Evolutionary conservation across 352 stramenopile species (phyloP).

Genomic region (Phytophthora multivora): DNA sequence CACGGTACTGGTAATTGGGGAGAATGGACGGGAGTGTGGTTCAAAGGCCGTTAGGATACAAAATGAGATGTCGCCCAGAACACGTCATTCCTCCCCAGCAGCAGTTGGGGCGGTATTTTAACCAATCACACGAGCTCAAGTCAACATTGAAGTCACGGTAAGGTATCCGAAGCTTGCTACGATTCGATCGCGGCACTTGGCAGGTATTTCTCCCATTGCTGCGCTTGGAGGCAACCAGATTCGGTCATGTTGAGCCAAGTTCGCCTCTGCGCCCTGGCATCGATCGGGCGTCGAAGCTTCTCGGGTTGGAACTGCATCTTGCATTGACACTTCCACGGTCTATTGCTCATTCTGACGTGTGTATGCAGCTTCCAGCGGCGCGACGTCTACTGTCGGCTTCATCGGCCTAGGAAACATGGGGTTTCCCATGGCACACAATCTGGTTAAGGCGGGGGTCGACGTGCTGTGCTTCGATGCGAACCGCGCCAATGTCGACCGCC

Average conservation of each 20-base stretch:
- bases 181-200: not conserved
- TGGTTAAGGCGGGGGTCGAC: conserved; percentile 68
- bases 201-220: not conserved
- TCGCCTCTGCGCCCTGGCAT: not conserved
- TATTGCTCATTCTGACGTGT: not conserved
- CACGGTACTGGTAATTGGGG: conserved; percentile 8
- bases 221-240: not conserved
- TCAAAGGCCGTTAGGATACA: not conserved
- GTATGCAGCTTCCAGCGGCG: conserved; percentile 3
- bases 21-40: not conserved
- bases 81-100: conserved; percentile 1
- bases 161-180: conserved; percentile 9
- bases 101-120: too few relatives aligned
- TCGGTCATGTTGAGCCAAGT: conserved; percentile 9
- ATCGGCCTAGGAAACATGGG: conserved; percentile 94
- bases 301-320: conserved; percentile 9
- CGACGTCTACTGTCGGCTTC: conserved; percentile 66
- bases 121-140: too few relatives aligned
- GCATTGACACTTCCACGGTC: too few relatives aligned
- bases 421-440: conserved; percentile 89
- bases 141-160: conserved; percentile 7
- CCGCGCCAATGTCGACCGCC: conserved; percentile 26
- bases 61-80: conserved; percentile 20
- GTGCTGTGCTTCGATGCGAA: conserved; percentile 72
- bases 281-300: conserved; percentile 7